Evolutionary conservation across 805 yeast genomes (phyloP).

Genomic region (Saccharomycopsis fermentans): DNA sequence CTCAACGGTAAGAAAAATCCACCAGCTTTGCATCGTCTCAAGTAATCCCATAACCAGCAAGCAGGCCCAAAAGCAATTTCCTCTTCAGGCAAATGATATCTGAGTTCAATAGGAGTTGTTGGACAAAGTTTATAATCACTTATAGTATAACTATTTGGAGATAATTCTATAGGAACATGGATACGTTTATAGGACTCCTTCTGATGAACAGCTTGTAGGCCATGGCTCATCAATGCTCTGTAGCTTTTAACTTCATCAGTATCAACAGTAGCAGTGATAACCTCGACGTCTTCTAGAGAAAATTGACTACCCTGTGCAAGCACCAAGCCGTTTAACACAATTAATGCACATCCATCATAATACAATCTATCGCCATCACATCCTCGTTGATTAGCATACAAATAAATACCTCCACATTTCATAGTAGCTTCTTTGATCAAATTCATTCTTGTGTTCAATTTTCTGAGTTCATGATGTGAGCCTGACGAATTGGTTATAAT

Average conservation of each 20-base stretch:
- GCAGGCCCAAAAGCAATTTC: slow-evolving; percentile 98
- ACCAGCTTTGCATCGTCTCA: slow-evolving; percentile 80
- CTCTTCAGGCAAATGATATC: slow-evolving; percentile 79
- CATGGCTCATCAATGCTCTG: slow-evolving; percentile 64
- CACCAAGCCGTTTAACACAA: slow-evolving; percentile 83
- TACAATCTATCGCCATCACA: slow-evolving; percentile 97
- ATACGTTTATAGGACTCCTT: slow-evolving; percentile 36
- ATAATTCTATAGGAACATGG: slow-evolving; percentile 52
- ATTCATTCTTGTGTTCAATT: slow-evolving; percentile 73
- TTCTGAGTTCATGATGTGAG: slow-evolving; percentile 93
- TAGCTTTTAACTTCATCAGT: slow-evolving; percentile 83
- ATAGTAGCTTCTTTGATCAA: slow-evolving; percentile 87
- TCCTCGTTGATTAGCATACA: slow-evolving; percentile 92
- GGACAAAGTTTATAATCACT: slow-evolving; percentile 52
- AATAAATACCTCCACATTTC: slow-evolving; percentile 92
- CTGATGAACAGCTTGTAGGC: slow-evolving; percentile 46
- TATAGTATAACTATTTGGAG: slow-evolving; percentile 50
- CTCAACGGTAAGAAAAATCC: slow-evolving; percentile 90
- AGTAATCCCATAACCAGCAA: slow-evolving; percentile 98
- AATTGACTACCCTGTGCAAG: slow-evolving; percentile 93
- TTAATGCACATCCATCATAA: slow-evolving; percentile 95
- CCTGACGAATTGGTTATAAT: slow-evolving; percentile 93
- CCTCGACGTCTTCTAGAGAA: slow-evolving; percentile 85
- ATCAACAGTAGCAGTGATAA: slow-evolving; percentile 89
- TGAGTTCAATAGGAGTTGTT: slow-evolving; percentile 37